Conservation (phyloP, 345 rosid genomes). For the Hibiscus trionum region DNA sequence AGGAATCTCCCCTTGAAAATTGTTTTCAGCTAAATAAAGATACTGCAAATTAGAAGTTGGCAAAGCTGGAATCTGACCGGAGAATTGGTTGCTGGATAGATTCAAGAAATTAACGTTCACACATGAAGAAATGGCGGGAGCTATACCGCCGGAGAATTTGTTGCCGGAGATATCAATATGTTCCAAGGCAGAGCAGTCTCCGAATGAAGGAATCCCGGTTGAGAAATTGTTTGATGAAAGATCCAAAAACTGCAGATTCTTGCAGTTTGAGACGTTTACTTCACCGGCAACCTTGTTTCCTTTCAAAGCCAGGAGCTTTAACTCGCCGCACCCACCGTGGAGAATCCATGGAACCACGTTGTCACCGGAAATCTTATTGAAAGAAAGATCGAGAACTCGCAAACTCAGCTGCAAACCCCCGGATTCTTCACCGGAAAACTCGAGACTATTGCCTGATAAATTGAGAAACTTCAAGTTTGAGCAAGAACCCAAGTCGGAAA, state of each 20-base stretch:
- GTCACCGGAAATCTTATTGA: constrained; percentile 43
- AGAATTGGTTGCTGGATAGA: constrained; percentile 53
- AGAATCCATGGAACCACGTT: constrained; percentile 49
- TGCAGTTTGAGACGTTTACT: constrained; percentile 52
- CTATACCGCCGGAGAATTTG: constrained; percentile 55
- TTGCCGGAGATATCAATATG: constrained; percentile 75
- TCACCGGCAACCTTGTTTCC: constrained; percentile 74
- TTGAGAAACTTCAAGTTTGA: constrained; percentile 43
- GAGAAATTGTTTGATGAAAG: constrained; percentile 74
- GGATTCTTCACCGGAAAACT: constrained; percentile 31
- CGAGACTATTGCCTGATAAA: constrained; percentile 52
- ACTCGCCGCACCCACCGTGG: constrained; percentile 50
- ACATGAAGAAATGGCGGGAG: constrained; percentile 45
- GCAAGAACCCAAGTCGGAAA: constrained; percentile 49
- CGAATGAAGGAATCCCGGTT: constrained; percentile 39
- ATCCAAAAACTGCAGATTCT: constrained; percentile 50
- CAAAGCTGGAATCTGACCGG: constrained; percentile 54
- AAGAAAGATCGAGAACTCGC: constrained; percentile 69
- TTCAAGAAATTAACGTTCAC: constrained; percentile 54
- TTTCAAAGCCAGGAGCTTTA: constrained; percentile 39
- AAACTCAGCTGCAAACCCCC: constrained; percentile 44
- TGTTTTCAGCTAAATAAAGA: constrained; percentile 45
- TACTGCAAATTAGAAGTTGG: constrained; percentile 43
- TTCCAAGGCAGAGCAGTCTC: constrained; percentile 52
- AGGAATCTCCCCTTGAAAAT: constrained; percentile 67